Base-by-base conservation (phyloP, 2,329 filamentous ascomycete species). In the Clarireedia hainanense region DNA sequence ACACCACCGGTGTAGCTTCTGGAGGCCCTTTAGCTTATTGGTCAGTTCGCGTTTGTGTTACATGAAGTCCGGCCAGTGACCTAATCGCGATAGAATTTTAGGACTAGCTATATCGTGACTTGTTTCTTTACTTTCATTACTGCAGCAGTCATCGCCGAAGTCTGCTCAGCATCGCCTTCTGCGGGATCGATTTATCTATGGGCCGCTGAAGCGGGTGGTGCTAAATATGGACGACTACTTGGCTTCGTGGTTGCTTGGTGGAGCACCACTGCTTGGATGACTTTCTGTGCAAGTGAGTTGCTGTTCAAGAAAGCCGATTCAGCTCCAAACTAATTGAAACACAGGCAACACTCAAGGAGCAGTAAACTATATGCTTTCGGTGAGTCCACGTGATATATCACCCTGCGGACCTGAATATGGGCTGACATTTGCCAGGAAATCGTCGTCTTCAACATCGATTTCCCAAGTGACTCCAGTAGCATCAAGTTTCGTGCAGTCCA, bases 21-120 rank as follows among this genome's bases (percentile, higher is more conserved):
- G 80, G 81, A 54, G 80, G 80, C 43, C 80, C 80, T 58, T 66
- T 82, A 49, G 80, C 80, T 6, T 84, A 83, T 63, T 84, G 80
- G 80, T 80, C 63, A 40, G 67, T 50, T 7, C 3, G 43, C 15
- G 5, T 14, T 1, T 26, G 6, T 26, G 6, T 6, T 39, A 23
- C 53, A 55, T n/a, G 56, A 58, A 55, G 27, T 52, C 7, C 17
- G 4, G 15, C 12, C 17, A 5, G 15, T 15, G 4, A 50, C 20
- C 15, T 50, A 6, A 43, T 43, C 34, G 50, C 15, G 3, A n/a
- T 12, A 2, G 15, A 23, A 4, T 12, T 23, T 30, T 30, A 80
- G 77, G 80, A 81, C 80, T 58, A 82, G 78, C 64, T 84, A 81
- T 64, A 60, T 84, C 24, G 53, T 56, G 24, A 56, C 53, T 24